phyloP scores from a whole-genome alignment of 352 stramenopile species.

The Phytophthora niederhauseri region DNA sequence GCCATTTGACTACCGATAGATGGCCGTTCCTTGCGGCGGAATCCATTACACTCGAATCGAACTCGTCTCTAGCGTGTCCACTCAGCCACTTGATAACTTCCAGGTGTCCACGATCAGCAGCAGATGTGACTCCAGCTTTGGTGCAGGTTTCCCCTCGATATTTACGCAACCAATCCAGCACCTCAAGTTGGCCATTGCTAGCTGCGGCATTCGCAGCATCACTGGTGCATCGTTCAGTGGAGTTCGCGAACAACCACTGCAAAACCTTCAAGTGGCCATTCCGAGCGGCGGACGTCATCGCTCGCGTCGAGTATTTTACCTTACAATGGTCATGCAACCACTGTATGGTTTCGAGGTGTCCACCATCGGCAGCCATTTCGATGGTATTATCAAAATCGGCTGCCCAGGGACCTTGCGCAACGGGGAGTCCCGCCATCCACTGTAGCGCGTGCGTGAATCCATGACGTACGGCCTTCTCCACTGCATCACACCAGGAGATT shows the following conservation, averaged over 20 bases:
- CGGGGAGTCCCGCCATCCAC: not conserved
- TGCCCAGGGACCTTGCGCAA: not conserved
- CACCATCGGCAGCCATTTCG: not conserved
- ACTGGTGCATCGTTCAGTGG: not conserved
- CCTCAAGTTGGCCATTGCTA: not conserved
- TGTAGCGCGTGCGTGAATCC: not conserved
- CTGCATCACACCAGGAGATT: not conserved
- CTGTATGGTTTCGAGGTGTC: not conserved
- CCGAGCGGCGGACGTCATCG: not conserved
- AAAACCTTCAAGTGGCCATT: not conserved
- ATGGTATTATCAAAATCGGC: not conserved
- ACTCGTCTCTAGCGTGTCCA: not conserved
- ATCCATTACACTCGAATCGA: slow-evolving; percentile 1
- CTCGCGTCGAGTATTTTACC: not conserved
- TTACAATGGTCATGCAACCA: not conserved
- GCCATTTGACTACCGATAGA: not conserved
- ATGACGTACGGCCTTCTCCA: not conserved
- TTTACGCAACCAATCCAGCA: not conserved
- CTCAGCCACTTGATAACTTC: not conserved
- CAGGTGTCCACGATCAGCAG: not conserved
- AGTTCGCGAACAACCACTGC: not conserved
- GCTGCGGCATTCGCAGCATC: not conserved
- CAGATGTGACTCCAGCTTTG: not conserved
- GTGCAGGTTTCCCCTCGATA: not conserved
- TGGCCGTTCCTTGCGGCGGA: not conserved